Percentiles rank a stretch among this genome's conserved stretches.
Evolutionary conservation across 345 rosid genomes (phyloP).

Genomic region (Citrus reticulata): DNA sequence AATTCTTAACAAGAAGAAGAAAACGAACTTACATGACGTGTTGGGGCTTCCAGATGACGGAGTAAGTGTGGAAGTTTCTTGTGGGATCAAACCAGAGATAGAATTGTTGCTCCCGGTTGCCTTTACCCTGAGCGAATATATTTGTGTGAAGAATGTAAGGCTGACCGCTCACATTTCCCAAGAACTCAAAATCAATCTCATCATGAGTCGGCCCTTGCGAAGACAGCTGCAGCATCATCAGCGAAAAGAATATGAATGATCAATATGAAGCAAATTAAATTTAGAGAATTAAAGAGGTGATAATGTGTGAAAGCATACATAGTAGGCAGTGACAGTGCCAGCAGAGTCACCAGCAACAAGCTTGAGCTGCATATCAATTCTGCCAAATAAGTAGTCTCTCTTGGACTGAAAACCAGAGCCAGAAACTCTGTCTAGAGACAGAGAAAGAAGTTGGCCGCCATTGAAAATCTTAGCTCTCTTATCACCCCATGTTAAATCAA

Average conservation of each 20-base stretch:
- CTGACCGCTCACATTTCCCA: constrained; percentile 59
- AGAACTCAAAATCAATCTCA: constrained; percentile 74
- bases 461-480: constrained; percentile 48
- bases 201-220: constrained; percentile 53
- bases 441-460: constrained; percentile 46
- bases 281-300: no score
- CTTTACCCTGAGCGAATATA: constrained; percentile 60
- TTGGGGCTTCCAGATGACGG: constrained; percentile 68
- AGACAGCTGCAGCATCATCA: constrained; percentile 33
- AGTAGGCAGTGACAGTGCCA: constrained; percentile 65
- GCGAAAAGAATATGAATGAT: no score
- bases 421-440: constrained; percentile 51
- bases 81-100: constrained; percentile 76
- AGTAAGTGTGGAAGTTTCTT: constrained; percentile 66
- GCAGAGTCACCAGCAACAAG: constrained; percentile 69
- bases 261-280: no score
- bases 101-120: constrained; percentile 69
- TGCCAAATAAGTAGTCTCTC: constrained; percentile 51
- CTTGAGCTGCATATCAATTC: constrained; percentile 64
- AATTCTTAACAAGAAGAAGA: no score
- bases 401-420: constrained; percentile 66
- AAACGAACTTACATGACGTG: constrained; percentile 39
- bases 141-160: constrained; percentile 71
- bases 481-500: constrained; percentile 60
- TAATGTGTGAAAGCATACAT: constrained; percentile 23